These are phyloP conservation scores for Metroxylon sagu DNA, from an alignment of 176 grass and related monocot species.

Conservation along the genomic window DNA sequence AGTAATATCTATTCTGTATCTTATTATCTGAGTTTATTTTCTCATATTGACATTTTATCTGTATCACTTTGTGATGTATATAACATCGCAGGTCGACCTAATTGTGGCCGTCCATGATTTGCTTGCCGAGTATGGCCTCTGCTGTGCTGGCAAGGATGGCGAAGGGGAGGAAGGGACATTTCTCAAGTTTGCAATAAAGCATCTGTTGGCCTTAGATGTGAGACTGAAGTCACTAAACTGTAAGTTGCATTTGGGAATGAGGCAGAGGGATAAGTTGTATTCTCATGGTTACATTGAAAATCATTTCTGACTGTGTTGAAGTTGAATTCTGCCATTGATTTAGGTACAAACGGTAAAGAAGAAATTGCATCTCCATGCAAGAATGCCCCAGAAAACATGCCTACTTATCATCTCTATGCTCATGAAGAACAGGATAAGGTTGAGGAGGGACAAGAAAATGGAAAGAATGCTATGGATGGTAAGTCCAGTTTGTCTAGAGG, in stretches of 20 bases:
- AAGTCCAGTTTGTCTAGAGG: background rate
- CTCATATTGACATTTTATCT: constrained; percentile 6
- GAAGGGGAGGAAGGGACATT: constrained; percentile 84
- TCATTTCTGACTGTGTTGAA: background rate
- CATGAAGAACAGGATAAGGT: constrained; percentile 41
- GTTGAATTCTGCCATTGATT: background rate
- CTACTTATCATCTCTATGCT: constrained; percentile 8
- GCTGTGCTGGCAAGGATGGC: constrained; percentile 65
- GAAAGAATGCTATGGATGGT: constrained; percentile 20
- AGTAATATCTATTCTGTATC: constrained; percentile 31
- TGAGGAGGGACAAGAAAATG: constrained; percentile 54
- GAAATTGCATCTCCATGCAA: constrained; percentile 31
- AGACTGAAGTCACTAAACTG: constrained; percentile 83
- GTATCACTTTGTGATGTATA: constrained; percentile 1
- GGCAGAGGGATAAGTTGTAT: background rate
- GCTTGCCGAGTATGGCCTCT: constrained; percentile 91
- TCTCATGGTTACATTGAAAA: background rate
- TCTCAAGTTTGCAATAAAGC: constrained; percentile 93
- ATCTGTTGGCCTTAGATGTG: constrained; percentile 89
- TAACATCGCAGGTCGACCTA: constrained; percentile 71
- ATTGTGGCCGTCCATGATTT: constrained; percentile 88
- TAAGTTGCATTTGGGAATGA: constrained; percentile 24
- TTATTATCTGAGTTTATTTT: background rate
- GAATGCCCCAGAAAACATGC: constrained; percentile 12
- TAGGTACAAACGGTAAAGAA: constrained; percentile 69